Percentiles rank a stretch among this genome's conserved stretches.
phyloP scores from a whole-genome alignment of 2,329 filamentous ascomycete species.

The Cryoendolithus antarcticus region DNA sequence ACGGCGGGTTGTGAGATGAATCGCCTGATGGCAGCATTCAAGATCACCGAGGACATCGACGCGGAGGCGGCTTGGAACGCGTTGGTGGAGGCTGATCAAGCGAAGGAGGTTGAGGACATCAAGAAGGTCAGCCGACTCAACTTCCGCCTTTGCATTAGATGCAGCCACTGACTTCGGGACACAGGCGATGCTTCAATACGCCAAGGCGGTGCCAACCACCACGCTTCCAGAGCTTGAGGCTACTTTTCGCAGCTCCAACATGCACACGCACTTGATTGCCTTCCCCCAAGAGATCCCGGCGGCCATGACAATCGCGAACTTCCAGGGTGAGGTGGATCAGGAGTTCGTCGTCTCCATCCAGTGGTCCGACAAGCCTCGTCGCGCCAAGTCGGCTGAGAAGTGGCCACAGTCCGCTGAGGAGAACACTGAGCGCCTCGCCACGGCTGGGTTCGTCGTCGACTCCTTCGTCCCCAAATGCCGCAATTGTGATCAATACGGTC shows the following conservation, averaged over 20 bases:
- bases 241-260: slow-evolving; percentile 41
- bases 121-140: slow-evolving; percentile 36
- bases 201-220: slow-evolving; percentile 46
- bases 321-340: slow-evolving; percentile 50
- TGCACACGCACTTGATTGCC: slow-evolving; percentile 51
- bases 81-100: slow-evolving; percentile 39
- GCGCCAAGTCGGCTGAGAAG: slow-evolving; percentile 31
- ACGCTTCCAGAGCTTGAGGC: slow-evolving; percentile 52
- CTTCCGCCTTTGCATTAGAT: too few species aligned
- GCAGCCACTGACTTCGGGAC: background rate
- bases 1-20: slow-evolving; percentile 43
- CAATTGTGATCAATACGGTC: slow-evolving; percentile 41
- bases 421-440: slow-evolving; percentile 38
- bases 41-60: slow-evolving; percentile 24
- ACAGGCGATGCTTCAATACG: slow-evolving; percentile 37
- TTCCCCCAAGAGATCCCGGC: slow-evolving; percentile 41
- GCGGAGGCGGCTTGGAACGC: slow-evolving; percentile 47
- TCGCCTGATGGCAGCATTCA: slow-evolving; percentile 45
- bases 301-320: slow-evolving; percentile 58
- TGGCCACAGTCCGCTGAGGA: slow-evolving; percentile 40
- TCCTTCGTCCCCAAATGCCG: slow-evolving; percentile 37
- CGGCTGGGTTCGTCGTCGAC: slow-evolving; percentile 40
- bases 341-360: slow-evolving; percentile 40
- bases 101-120: slow-evolving; percentile 49
- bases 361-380: slow-evolving; percentile 34